A percentile compares a stretch with the other conserved stretches of the same genome.
These are phyloP conservation scores for Solanum virginianum DNA, from an alignment of 257 asterid species.

Conservation along the genomic window DNA sequence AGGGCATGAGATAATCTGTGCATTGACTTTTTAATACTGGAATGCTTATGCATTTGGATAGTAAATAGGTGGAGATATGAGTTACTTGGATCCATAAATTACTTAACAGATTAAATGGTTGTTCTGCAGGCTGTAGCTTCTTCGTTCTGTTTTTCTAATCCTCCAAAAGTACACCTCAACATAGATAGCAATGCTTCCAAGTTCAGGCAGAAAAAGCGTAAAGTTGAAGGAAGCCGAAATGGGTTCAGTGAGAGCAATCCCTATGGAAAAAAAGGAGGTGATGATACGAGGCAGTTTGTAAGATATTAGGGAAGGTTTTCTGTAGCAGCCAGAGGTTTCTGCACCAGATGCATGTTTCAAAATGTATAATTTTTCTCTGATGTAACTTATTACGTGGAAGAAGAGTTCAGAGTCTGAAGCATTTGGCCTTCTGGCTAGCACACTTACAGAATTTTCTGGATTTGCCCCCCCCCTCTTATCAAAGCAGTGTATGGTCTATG, in stretches of 20 bases:
- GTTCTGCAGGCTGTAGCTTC: slow-evolving; percentile 80
- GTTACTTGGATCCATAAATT: background rate
- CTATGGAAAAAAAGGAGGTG: slow-evolving; percentile 54
- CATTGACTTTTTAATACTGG: background rate
- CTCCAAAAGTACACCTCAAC: slow-evolving; percentile 67
- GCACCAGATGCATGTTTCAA: background rate
- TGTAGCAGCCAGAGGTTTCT: background rate
- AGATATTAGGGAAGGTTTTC: slow-evolving; percentile 31
- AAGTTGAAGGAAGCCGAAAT: slow-evolving; percentile 35
- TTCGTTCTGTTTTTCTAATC: slow-evolving; percentile 71
- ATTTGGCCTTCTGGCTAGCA: background rate
- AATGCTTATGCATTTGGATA: background rate
- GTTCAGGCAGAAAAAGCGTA: slow-evolving; percentile 47
- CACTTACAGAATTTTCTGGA: background rate
- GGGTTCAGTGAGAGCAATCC: slow-evolving; percentile 62
- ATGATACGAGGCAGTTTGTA: slow-evolving; percentile 29
- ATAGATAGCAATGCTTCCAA: slow-evolving; percentile 78
- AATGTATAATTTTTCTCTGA: background rate
- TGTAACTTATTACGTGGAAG: background rate
- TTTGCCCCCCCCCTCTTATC: background rate
- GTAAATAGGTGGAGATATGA: background rate
- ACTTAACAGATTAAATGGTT: background rate
- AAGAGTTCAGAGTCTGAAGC: background rate
- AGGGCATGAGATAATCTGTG: background rate
- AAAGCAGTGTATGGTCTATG: too few species aligned